These are phyloP conservation scores for Eimeria zaria DNA, from an alignment of 169 alveolate species.

Conservation along the genomic window DNA sequence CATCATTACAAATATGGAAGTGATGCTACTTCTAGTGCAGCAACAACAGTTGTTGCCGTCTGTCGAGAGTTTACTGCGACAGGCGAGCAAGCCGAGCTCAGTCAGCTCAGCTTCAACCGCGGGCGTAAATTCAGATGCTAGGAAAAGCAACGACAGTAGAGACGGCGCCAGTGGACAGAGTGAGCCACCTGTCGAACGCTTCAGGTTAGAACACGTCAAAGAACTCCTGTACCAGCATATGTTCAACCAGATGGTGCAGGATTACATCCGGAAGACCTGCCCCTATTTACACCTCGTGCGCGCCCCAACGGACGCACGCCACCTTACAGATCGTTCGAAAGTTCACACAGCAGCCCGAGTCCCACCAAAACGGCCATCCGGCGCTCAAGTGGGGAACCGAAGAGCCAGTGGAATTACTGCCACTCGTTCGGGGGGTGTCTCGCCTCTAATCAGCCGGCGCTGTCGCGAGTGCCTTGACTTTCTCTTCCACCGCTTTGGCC, in stretches of 20 bases:
- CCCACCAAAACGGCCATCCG: conserved; percentile 9
- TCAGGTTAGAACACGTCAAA: conserved; percentile 64
- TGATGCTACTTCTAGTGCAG: conserved; percentile 62
- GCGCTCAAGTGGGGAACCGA: neutral
- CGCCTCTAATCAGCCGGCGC: conserved; percentile 40
- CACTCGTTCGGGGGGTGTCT: conserved; percentile 20
- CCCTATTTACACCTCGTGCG: conserved; percentile 72
- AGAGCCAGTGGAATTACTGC: conserved; percentile 24
- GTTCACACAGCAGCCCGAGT: neutral
- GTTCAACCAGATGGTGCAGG: conserved; percentile 73
- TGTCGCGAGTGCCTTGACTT: conserved; percentile 63
- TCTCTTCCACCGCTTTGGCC: conserved; percentile 54
- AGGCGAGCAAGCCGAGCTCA: conserved; percentile 66
- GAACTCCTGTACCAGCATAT: conserved; percentile 63
- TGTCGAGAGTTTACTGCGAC: conserved; percentile 53
- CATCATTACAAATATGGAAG: conserved; percentile 60
- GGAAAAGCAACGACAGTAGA: conserved; percentile 12
- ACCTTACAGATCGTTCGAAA: neutral
- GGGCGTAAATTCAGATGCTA: neutral
- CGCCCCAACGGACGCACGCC: conserved; percentile 23
- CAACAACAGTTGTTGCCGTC: conserved; percentile 61
- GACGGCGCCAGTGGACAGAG: conserved; percentile 14
- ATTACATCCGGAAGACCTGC: conserved; percentile 57
- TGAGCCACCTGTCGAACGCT: conserved; percentile 2
- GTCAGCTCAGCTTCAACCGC: neutral